A percentile compares a stretch with the other conserved stretches of the same genome.
These are phyloP conservation scores for Ogataea zsoltii DNA, from an alignment of 805 yeast genomes.

Conservation along the genomic window DNA sequence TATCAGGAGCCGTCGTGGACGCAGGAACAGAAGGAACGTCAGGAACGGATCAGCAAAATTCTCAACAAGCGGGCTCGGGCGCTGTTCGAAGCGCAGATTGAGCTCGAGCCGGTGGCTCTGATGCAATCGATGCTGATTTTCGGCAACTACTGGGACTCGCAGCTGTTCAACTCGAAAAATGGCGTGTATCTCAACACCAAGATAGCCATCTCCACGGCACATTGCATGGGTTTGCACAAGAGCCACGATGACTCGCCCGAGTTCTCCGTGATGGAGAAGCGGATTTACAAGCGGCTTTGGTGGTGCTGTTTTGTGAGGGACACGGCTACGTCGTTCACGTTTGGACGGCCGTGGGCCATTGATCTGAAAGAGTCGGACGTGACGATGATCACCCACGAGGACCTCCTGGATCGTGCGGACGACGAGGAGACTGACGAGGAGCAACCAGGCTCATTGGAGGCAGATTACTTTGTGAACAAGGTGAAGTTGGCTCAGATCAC, in stretches of 20 bases:
- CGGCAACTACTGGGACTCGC: slow-evolving; percentile 74
- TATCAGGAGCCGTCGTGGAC: slow-evolving; percentile 50
- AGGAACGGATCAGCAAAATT: slow-evolving; percentile 40
- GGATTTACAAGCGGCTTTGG: slow-evolving; percentile 69
- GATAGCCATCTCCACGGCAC: slow-evolving; percentile 68
- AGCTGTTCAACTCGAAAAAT: slow-evolving; percentile 66
- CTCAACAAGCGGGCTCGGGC: slow-evolving; percentile 75
- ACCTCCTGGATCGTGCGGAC: slow-evolving; percentile 59
- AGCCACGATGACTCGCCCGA: slow-evolving; percentile 24
- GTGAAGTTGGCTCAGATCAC: slow-evolving; percentile 56
- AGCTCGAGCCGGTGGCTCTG: slow-evolving; percentile 59
- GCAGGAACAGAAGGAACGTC: slow-evolving; percentile 47
- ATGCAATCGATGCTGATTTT: slow-evolving; percentile 63
- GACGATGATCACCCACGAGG: slow-evolving; percentile 67
- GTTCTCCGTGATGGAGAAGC: slow-evolving; percentile 26
- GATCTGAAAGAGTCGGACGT: slow-evolving; percentile 75
- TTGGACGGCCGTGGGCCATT: slow-evolving; percentile 71
- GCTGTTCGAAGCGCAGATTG: slow-evolving; percentile 67
- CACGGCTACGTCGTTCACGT: slow-evolving; percentile 60
- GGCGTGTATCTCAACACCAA: slow-evolving; percentile 65
- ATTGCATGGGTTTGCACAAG: slow-evolving; percentile 75
- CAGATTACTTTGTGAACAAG: slow-evolving; percentile 29
- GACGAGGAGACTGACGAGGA: slow-evolving; percentile 35
- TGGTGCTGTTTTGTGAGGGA: slow-evolving; percentile 76
- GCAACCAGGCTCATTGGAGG: slow-evolving; percentile 35